Conservation (phyloP, 148 eudicot genomes). For the Spergularia marina region DNA sequence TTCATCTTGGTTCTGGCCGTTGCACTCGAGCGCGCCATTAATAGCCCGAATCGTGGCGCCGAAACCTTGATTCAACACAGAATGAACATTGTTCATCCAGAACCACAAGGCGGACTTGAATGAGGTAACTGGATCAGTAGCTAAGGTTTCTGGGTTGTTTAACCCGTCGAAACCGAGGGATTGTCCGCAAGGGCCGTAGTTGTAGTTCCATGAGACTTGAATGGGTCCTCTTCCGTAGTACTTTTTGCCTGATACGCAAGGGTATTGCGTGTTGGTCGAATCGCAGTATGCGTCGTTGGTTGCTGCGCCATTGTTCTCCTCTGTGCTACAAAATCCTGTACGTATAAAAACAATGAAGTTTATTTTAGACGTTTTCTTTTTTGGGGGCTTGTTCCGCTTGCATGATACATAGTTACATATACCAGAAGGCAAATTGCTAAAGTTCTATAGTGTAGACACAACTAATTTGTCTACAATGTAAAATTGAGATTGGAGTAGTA, state of each 20-base stretch:
- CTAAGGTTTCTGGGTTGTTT: conserved; percentile 27
- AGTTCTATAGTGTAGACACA: too few relatives aligned
- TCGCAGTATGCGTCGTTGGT: conserved; percentile 36
- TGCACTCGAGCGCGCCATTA: conserved; percentile 28
- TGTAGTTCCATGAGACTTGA: conserved; percentile 43
- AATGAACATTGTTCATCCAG: conserved; percentile 38
- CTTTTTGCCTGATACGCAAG: conserved; percentile 25
- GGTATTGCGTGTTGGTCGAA: conserved; percentile 1
- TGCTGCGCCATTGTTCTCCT: conserved; percentile 35
- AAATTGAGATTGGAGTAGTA: too few relatives aligned
- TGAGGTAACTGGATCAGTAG: conserved; percentile 23
- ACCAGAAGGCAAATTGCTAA: too few relatives aligned
- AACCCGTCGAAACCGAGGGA: conserved; percentile 39
- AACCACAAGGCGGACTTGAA: conserved; percentile 38
- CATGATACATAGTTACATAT: too few relatives aligned
- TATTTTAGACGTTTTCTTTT: too few relatives aligned
- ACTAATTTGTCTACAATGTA: too few relatives aligned
- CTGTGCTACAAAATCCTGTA: conserved; percentile 48
- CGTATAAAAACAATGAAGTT: too few relatives aligned
- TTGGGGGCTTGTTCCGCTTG: too few relatives aligned
- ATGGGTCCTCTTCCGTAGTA: conserved; percentile 40
- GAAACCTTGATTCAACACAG: conserved; percentile 25
- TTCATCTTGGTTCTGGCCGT: conserved; percentile 24
- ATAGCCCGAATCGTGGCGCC: conserved; percentile 37
- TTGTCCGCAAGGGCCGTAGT: conserved; percentile 37